Conservation (phyloP, 2,329 filamentous ascomycete species). For the Ceratocystis destructans region DNA sequence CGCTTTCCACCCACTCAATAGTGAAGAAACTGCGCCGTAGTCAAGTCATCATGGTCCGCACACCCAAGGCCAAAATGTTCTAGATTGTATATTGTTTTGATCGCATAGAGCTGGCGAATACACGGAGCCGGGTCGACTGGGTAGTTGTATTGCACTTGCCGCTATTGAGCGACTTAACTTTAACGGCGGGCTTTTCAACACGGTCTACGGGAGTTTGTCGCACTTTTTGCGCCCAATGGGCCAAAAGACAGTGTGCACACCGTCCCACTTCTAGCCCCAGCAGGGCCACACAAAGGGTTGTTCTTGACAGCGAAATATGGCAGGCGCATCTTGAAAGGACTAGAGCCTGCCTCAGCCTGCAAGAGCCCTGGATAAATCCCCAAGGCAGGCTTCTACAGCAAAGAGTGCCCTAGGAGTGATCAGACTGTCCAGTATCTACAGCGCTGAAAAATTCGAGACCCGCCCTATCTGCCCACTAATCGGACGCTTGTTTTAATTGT, state of each 20-base stretch:
- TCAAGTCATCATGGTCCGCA: background rate
- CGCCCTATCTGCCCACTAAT: slow-evolving; percentile 4
- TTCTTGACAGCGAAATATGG: slow-evolving; percentile 13
- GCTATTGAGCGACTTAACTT: background rate
- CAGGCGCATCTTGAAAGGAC: slow-evolving; percentile 12
- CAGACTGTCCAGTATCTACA: background rate
- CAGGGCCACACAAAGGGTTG: slow-evolving; percentile 17
- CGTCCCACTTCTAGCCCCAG: slow-evolving; percentile 13
- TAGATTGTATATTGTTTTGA: slow-evolving; percentile 6
- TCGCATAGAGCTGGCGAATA: slow-evolving; percentile 11
- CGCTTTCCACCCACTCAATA: background rate
- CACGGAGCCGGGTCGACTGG: background rate
- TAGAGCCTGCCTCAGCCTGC: background rate
- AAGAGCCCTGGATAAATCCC: background rate
- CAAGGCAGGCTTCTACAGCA: background rate
- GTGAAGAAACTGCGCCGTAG: slow-evolving; percentile 10
- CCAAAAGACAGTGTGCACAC: slow-evolving; percentile 18
- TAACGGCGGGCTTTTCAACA: background rate
- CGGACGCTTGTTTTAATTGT: background rate
- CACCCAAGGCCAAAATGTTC: background rate
- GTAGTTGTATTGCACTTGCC: background rate
- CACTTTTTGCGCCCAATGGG: slow-evolving; percentile 20
- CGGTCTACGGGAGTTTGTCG: slow-evolving; percentile 12
- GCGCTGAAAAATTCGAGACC: background rate
- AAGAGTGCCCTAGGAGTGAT: background rate